Base-by-base conservation (phyloP, 371 early-diverging fungal genomes). In the Mucor saturninus region DNA sequence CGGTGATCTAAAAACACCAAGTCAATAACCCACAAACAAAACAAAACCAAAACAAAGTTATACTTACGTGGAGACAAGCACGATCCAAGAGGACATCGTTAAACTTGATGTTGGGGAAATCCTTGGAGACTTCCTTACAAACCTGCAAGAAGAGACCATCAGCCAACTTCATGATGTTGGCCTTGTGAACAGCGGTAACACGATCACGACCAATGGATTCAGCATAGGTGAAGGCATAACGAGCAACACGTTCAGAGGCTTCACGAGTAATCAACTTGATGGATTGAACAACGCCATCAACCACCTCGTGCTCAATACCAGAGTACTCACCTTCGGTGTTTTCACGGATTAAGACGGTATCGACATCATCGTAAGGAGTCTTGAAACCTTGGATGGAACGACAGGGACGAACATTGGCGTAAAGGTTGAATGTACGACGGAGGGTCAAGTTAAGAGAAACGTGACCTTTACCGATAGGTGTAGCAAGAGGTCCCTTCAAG, bases 291-390 rank as follows among this genome's bases (percentile, higher is more conserved):
- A 97, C 97, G 55, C 98, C 98, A 65, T 93, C 89, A 52, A 98
- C 92, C 30, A 95, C 93, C 79, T 92, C 93, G 83, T 97, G 98
- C 83, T 97, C 98, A 72, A 98, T 97, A 56, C 98, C 98, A 69
- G 94, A 93, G 88, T 98, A 98, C 83, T 98, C 98, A 69, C 98
- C 99, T 83, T 98, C 99, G 37, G 99, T 98, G 90, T 98, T 98
- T 79, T 98, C 99, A 80, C 99, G 95, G 74, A 98, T 98, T 61
- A 98, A 85, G 49, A 98, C 98, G 37, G 97, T 95, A 84, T 98
- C 88, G 56, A 98, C 99, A 71, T 98, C 89, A 64, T 94, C 92
- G 76, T 97, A 98, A 60, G 91, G 92, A 43, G 99, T 98, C 79
- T 92, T 93, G 86, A 88, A 98, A 38, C 98, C 98, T 54, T 86